Evolutionary conservation across 371 early-diverging fungal species (phyloP), one percentile per base, ranked within the genome.

Genomic region (Capillidium heterosporum): DNA sequence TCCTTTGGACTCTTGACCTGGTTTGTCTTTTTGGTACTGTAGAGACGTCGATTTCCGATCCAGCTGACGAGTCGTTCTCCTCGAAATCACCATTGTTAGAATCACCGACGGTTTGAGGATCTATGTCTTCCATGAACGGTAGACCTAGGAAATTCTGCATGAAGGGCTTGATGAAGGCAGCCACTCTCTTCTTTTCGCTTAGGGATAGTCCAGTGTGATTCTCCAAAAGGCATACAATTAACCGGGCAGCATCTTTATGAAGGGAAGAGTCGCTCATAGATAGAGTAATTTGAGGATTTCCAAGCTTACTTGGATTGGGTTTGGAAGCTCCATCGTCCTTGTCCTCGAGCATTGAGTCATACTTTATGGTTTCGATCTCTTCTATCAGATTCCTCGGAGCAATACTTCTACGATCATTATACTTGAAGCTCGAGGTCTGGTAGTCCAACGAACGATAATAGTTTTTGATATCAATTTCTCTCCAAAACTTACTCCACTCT

Each of bases 381-480:
- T 74, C 58, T 0, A 85, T 67, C 31, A 97, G 77, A 0, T 80
- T 69, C 68, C 92, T 93, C 32, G 77, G 62, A 10, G 81, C 72
- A 58, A 91, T 75, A 41, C 72, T 75, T 48, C 87, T 88, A 56
- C 85, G 81, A 65, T 99, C 99, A n/a, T 75, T 73, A 4, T 75
- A 70, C 66, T 93, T 94, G 71, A 94, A 92, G 0, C 77, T 77
- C 48, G 84, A 73, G 2, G 95, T 89, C 66, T 89, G 89, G 62
- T 93, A 88, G 69, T 99, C 99, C 43, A 99, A 72, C 0, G 99
- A 85, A 61, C 91, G 89, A 67, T 91, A 92, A 73, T 85, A 96
- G 76, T 96, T 97, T 64, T 88, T 89, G 48, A 80, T 73, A 47
- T 95, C 91, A 44, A 82, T 67, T 59, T 95, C 93, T 32, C 94